These are phyloP conservation scores for Secale cereale DNA, from an alignment of 176 grass and related monocot species.

Conservation along the genomic window DNA sequence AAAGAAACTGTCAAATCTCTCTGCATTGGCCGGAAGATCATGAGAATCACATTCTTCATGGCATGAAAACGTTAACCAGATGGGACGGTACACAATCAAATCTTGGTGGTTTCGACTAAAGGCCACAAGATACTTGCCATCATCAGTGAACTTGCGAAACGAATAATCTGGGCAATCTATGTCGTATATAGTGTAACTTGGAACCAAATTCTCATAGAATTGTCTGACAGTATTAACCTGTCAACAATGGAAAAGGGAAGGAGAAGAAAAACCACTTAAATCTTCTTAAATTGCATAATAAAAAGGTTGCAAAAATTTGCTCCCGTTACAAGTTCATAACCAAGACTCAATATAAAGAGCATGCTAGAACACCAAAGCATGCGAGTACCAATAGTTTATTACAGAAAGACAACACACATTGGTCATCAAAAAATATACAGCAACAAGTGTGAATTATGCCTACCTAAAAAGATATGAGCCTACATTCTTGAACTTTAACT, in stretches of 20 bases:
- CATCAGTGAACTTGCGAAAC: slow-evolving; percentile 91
- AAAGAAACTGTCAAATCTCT: slow-evolving; percentile 81
- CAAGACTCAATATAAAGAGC: background rate
- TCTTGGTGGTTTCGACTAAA: slow-evolving; percentile 91
- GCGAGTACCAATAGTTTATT: background rate
- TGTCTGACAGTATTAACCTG: slow-evolving; percentile 88
- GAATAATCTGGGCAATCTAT: slow-evolving; percentile 81
- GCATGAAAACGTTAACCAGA: slow-evolving; percentile 78
- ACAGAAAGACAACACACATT: background rate
- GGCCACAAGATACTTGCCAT: slow-evolving; percentile 78
- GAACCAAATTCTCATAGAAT: slow-evolving; percentile 92
- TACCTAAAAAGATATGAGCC: background rate
- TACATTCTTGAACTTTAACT: background rate
- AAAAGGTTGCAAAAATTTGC: background rate
- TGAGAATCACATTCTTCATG: slow-evolving; percentile 52
- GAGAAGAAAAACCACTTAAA: background rate
- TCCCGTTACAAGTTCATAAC: background rate
- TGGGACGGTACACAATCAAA: slow-evolving; percentile 82
- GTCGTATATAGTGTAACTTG: slow-evolving; percentile 72
- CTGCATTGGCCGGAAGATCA: slow-evolving; percentile 51
- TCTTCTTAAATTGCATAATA: background rate
- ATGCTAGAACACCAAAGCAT: background rate
- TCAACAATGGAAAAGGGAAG: background rate
- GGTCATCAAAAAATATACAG: background rate
- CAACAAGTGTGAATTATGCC: background rate